Percentiles rank a stretch among this genome's conserved stretches.
Conservation (phyloP, 2,329 filamentous ascomycete species). For the Falciphora oryzae region DNA sequence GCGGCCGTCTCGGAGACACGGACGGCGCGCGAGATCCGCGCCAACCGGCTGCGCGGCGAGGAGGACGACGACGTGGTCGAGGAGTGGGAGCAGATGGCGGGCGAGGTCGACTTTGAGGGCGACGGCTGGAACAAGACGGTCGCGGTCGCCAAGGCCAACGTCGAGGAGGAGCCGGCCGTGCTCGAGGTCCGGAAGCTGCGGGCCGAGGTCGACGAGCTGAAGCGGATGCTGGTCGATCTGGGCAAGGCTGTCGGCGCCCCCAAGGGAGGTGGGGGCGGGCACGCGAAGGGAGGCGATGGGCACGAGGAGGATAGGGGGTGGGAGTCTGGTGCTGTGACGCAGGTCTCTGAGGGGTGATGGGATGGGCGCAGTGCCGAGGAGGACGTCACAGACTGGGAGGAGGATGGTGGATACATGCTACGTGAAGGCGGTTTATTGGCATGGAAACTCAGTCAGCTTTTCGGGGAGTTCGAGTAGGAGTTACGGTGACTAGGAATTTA, state of each 20-base stretch:
- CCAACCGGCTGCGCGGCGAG: constrained; percentile 74
- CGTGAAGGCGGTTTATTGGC: too few species aligned
- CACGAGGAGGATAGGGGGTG: neutral
- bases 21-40: constrained; percentile 59
- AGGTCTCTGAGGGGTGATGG: neutral
- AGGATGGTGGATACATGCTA: too few species aligned
- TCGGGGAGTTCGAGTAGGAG: too few species aligned
- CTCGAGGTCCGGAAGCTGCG: constrained; percentile 58
- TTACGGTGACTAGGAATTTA: too few species aligned
- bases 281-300: neutral
- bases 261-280: neutral
- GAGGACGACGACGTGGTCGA: constrained; percentile 83
- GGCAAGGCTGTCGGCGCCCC: constrained; percentile 16
- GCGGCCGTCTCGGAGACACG: constrained; percentile 68
- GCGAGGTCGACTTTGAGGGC: constrained; percentile 69
- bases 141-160: constrained; percentile 67
- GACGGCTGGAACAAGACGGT: constrained; percentile 85
- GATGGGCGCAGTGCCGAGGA: neutral
- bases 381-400: too few species aligned
- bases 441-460: too few species aligned
- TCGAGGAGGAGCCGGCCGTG: constrained; percentile 73
- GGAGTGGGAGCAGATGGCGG: constrained; percentile 84
- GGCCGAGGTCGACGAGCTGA: constrained; percentile 53
- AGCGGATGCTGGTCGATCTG: constrained; percentile 35
- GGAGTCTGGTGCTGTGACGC: neutral